Evolutionary conservation across 768 basidiomycete species (phyloP).

Genomic region (Galerina marginata): DNA sequence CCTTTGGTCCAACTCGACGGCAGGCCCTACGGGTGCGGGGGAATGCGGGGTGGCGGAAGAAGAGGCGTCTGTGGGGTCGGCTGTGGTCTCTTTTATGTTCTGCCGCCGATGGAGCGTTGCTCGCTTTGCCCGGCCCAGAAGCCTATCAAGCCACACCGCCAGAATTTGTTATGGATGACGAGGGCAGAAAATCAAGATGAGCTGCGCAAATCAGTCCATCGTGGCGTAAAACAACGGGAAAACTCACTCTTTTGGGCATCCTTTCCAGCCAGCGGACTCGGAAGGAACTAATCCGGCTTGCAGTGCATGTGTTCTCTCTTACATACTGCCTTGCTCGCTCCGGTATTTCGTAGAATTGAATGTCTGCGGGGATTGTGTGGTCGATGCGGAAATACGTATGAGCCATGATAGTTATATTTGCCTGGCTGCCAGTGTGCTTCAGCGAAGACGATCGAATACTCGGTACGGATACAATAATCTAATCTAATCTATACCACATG

Average conservation of each 20-base stretch:
- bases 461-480: no score
- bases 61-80: background rate
- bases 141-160: background rate
- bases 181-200: background rate
- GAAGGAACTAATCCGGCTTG: background rate
- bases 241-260: background rate
- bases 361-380: constrained; percentile 4
- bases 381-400: background rate
- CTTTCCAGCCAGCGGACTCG: background rate
- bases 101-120: background rate
- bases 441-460: no score
- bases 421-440: no score
- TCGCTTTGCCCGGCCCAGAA: background rate
- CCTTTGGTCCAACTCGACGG: constrained; percentile 13
- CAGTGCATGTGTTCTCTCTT: background rate
- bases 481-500: no score
- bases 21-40: constrained; percentile 5
- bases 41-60: constrained; percentile 22
- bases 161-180: background rate
- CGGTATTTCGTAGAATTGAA: background rate
- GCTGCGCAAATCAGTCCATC: no score
- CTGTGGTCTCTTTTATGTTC: background rate
- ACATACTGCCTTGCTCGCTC: background rate
- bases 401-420: no score
- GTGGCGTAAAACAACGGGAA: no score